Conservation (phyloP, 768 basidiomycete genomes). For the Nevesoporus exiguus region DNA sequence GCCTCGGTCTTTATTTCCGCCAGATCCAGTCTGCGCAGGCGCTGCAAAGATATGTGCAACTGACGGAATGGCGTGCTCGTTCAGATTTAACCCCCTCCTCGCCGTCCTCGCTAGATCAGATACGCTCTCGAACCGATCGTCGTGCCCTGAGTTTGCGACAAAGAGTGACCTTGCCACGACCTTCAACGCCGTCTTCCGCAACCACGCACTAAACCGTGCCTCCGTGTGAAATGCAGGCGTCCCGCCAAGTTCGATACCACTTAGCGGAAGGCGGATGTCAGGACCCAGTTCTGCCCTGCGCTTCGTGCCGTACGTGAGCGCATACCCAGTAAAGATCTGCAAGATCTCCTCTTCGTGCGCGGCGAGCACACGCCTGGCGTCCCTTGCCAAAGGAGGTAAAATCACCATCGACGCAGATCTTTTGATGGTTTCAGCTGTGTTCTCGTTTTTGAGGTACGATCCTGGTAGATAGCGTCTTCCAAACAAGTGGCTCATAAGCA, state of each 20-base stretch:
- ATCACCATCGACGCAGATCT: conserved; percentile 56
- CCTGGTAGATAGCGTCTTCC: conserved; percentile 53
- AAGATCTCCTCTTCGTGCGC: conserved; percentile 50
- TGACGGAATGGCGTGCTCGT: conserved; percentile 60
- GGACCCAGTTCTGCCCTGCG: conserved; percentile 36
- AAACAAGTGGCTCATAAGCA: conserved; percentile 63
- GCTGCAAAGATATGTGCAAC: conserved; percentile 33
- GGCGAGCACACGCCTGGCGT: conserved; percentile 40
- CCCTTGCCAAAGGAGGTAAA: conserved; percentile 45
- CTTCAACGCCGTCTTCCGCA: conserved; percentile 36
- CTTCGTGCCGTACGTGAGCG: conserved; percentile 45
- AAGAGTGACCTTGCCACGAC: conserved; percentile 55
- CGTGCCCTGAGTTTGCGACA: conserved; percentile 65
- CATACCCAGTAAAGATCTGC: conserved; percentile 54
- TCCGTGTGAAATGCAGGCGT: not conserved
- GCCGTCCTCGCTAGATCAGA: conserved; percentile 51
- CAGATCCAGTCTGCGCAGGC: too few species aligned
- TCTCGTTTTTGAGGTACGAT: conserved; percentile 38
- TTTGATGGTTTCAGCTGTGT: conserved; percentile 34
- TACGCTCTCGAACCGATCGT: conserved; percentile 49
- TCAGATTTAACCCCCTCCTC: conserved; percentile 51
- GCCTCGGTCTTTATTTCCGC: too few species aligned
- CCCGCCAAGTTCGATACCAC: conserved; percentile 30
- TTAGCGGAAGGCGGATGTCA: conserved; percentile 52
- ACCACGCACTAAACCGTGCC: conserved; percentile 34